Evolutionary conservation across 495 filamentous ascomycete species (phyloP).

Genomic region (Aspergillus wentii): DNA sequence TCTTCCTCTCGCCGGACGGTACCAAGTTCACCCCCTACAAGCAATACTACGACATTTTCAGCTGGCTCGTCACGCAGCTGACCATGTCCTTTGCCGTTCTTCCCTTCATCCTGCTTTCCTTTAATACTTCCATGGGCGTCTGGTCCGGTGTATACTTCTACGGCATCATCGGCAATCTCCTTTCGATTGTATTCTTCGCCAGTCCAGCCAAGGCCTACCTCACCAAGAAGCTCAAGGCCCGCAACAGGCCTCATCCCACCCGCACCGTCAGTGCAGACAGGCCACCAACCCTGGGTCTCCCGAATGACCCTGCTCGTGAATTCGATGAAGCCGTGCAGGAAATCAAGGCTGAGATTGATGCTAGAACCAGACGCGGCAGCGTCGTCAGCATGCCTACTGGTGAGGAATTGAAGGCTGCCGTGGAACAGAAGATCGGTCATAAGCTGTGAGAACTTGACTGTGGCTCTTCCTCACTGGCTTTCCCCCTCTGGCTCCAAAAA

Average conservation of each 20-base stretch:
- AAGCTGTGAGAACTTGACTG: no score
- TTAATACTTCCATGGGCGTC: conserved; percentile 59
- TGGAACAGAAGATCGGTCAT: conserved; percentile 43
- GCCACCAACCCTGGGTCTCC: conserved; percentile 69
- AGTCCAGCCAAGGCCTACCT: conserved; percentile 68
- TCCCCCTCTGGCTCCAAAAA: no score
- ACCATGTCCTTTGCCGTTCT: conserved; percentile 75
- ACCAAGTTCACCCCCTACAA: conserved; percentile 63
- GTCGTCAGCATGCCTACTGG: conserved; percentile 42
- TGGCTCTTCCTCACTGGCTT: no score
- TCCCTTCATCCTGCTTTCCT: conserved; percentile 77
- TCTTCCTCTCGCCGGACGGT: conserved; percentile 79
- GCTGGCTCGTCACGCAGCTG: conserved; percentile 74
- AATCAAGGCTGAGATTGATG: conserved; percentile 64
- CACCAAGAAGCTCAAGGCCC: conserved; percentile 51
- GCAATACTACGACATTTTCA: conserved; percentile 79
- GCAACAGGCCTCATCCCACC: conserved; percentile 33
- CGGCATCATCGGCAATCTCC: conserved; percentile 59
- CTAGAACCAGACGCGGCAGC: conserved; percentile 49
- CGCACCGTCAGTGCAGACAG: conserved; percentile 27
- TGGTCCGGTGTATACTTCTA: conserved; percentile 93
- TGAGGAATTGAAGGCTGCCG: conserved; percentile 39
- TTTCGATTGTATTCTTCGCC: conserved; percentile 68
- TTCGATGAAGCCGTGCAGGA: conserved; percentile 76
- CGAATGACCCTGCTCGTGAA: conserved; percentile 69